These are phyloP conservation scores for Neofusicoccum ribis DNA, from an alignment of 2,329 filamentous ascomycete species.

Conservation along the genomic window DNA sequence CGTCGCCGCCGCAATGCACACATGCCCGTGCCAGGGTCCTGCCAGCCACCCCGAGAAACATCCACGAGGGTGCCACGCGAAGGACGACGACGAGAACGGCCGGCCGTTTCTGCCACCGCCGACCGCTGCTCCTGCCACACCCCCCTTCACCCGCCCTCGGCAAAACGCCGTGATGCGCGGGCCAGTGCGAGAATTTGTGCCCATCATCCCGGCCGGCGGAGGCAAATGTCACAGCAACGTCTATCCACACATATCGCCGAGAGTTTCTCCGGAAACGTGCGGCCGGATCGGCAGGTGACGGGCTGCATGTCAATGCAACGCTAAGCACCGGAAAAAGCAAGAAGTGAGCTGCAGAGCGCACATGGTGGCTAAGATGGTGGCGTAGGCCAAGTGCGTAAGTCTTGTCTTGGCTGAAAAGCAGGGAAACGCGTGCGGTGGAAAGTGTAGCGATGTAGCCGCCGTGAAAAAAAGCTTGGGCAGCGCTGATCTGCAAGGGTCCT, in stretches of 20 bases:
- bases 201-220: not conserved
- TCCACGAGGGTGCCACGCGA: conserved; percentile 8
- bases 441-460: conserved; percentile 9
- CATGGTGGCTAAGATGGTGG: not conserved
- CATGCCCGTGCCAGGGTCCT: too few species aligned
- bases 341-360: not conserved
- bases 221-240: too few species aligned
- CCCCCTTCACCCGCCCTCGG: not conserved
- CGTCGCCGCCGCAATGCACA: too few species aligned
- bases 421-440: not conserved
- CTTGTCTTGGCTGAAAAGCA: not conserved
- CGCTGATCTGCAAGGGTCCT: conserved; percentile 11
- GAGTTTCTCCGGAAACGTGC: not conserved
- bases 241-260: not conserved
- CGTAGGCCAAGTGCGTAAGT: not conserved
- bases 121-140: too few species aligned
- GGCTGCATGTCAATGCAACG: conserved; percentile 3
- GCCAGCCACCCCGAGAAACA: not conserved
- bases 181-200: too few species aligned
- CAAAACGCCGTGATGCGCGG: not conserved
- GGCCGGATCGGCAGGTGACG: not conserved
- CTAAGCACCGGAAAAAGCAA: not conserved
- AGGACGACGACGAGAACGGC: not conserved
- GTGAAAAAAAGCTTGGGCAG: not conserved
- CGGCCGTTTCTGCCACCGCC: not conserved